Conservation (phyloP, 768 basidiomycete genomes). For the Lactarius hatsudake region DNA sequence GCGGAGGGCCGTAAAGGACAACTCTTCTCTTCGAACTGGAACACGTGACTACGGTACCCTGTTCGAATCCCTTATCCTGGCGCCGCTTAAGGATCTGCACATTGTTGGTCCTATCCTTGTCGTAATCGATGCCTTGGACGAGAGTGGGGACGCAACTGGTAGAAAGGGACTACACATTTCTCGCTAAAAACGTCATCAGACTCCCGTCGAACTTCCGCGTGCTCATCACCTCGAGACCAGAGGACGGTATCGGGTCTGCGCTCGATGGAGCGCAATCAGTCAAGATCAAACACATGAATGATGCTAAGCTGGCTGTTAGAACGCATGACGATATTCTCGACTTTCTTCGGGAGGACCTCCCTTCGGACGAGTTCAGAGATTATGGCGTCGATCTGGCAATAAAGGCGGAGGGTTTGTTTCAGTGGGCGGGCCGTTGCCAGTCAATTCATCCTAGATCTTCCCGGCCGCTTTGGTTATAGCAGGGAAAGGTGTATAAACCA, state of each 20-base stretch:
- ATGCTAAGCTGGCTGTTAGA: not conserved
- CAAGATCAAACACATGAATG: not conserved
- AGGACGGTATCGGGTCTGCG: not conserved
- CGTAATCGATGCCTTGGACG: not conserved
- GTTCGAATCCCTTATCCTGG: not conserved
- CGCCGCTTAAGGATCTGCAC: not conserved
- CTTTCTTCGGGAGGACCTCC: not conserved
- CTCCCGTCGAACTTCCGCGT: not conserved
- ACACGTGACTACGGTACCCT: not conserved
- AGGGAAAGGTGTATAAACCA: not conserved
- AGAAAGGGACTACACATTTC: not conserved
- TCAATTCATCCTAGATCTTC: not conserved
- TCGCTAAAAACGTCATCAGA: not conserved
- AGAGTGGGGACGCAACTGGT: not conserved
- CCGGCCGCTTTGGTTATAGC: not conserved
- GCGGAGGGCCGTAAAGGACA: not conserved
- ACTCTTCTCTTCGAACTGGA: not conserved
- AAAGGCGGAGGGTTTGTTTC: not conserved
- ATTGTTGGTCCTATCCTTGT: not conserved
- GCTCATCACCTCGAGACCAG: not conserved
- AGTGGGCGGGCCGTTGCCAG: not conserved
- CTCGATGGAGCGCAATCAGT: not conserved
- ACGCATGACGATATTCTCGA: not conserved
- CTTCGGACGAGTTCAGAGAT: not conserved
- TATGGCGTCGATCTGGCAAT: not conserved